Evolutionary conservation across 805 yeast genomes (phyloP).

Genomic region (Lipomyces spencermartinsiae): DNA sequence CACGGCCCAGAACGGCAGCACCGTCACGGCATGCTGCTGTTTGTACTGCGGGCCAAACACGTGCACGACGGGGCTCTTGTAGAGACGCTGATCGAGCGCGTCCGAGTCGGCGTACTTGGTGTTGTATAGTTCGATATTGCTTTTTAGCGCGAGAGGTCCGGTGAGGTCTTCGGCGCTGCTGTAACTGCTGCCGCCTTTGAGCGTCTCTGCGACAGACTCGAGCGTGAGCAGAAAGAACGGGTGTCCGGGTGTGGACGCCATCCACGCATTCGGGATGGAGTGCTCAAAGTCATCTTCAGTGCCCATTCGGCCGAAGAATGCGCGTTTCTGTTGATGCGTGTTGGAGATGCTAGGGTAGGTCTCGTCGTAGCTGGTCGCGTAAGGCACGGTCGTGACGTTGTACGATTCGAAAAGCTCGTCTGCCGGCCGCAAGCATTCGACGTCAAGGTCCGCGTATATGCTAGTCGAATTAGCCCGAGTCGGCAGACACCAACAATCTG

Average conservation of each 20-base stretch:
- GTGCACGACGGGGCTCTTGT: neutral
- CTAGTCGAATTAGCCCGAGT: neutral
- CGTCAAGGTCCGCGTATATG: neutral
- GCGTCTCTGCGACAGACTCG: neutral
- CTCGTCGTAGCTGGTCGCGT: neutral
- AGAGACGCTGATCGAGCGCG: neutral
- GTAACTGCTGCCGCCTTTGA: neutral
- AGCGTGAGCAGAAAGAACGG: neutral
- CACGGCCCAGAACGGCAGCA: neutral
- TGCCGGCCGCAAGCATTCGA: neutral
- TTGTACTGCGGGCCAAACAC: neutral
- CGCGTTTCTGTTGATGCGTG: neutral
- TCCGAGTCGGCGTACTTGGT: neutral
- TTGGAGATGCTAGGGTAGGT: neutral
- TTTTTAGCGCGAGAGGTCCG: neutral
- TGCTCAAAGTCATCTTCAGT: neutral
- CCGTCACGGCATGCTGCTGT: neutral
- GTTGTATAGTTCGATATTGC: neutral
- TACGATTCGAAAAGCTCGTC: neutral
- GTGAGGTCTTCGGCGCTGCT: neutral
- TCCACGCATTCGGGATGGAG: conserved; percentile 7
- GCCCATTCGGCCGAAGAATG: conserved; percentile 5
- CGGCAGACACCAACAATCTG: neutral
- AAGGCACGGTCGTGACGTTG: neutral
- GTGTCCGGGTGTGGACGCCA: conserved; percentile 4